phyloP scores from a whole-genome alignment of 2,329 filamentous ascomycete species.

The Paecilomyces sp. region DNA sequence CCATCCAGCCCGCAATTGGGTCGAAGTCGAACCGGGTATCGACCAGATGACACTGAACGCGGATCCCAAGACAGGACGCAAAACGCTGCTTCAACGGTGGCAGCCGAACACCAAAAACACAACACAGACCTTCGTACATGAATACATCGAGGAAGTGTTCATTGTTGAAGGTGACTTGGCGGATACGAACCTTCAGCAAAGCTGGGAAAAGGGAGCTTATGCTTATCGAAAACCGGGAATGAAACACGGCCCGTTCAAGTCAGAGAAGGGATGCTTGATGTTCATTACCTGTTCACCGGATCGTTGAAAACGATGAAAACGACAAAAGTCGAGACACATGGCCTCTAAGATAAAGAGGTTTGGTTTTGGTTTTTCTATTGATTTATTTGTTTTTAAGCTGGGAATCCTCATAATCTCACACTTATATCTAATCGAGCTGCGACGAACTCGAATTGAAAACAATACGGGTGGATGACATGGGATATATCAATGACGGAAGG shows the following conservation, averaged over 20 bases:
- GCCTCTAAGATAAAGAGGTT: no score
- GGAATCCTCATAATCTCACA: no score
- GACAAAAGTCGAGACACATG: neutral
- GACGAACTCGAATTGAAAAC: no score
- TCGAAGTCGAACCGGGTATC: constrained; percentile 22
- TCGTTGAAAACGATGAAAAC: neutral
- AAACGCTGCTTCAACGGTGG: constrained; percentile 29
- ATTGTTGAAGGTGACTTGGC: constrained; percentile 29
- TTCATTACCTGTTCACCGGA: constrained; percentile 10
- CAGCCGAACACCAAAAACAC: constrained; percentile 22
- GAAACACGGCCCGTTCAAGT: constrained; percentile 33
- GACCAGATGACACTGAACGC: constrained; percentile 32
- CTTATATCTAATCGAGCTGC: no score
- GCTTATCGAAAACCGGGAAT: constrained; percentile 35
- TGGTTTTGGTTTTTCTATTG: no score
- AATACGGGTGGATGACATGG: no score
- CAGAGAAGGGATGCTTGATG: constrained; percentile 29
- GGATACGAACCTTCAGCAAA: constrained; percentile 21
- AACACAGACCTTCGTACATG: constrained; percentile 24
- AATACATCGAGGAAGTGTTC: constrained; percentile 34
- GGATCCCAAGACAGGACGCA: constrained; percentile 18
- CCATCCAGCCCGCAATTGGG: neutral
- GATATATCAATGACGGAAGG: no score
- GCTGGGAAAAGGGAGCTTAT: constrained; percentile 30
- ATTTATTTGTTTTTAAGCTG: no score